Conservation (phyloP, 352 stramenopile species). For the Peronospora farinosa region DNA sequence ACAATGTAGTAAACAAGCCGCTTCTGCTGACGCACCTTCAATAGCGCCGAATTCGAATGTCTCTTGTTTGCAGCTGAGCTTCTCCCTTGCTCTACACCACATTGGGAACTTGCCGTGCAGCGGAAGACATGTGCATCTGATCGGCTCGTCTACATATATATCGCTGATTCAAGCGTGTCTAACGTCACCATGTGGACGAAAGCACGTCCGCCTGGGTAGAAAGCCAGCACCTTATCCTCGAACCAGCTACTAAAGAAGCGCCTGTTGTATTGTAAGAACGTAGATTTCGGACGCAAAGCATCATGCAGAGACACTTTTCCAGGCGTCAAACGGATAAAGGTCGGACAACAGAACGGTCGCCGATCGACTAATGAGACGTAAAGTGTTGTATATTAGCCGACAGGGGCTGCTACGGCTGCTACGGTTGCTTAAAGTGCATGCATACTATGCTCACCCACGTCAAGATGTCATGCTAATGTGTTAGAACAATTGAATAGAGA, state of each 20-base stretch:
- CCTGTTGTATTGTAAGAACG: slow-evolving; percentile 17
- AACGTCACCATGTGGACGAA: slow-evolving; percentile 17
- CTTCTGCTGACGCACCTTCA: background rate
- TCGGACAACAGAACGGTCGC: slow-evolving; percentile 10
- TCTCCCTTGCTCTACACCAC: background rate
- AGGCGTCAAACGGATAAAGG: slow-evolving; percentile 14
- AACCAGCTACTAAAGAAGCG: slow-evolving; percentile 4
- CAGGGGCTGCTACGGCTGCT: background rate
- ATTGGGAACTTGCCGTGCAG: background rate
- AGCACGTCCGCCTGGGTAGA: slow-evolving; percentile 20
- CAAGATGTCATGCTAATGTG: background rate
- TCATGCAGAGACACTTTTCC: slow-evolving; percentile 20
- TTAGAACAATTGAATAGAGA: background rate
- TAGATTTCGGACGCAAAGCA: slow-evolving; percentile 1
- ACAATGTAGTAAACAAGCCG: background rate
- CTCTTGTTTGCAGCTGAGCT: background rate
- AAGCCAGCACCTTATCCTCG: slow-evolving; percentile 6
- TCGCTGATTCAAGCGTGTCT: slow-evolving; percentile 14
- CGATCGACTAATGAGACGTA: slow-evolving; percentile 10
- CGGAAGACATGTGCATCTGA: background rate
- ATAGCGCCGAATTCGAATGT: background rate
- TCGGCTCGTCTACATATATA: slow-evolving; percentile 20
- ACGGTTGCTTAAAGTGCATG: background rate
- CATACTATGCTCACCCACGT: slow-evolving; percentile 3
- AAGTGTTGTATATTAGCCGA: background rate